Evolutionary conservation across 2,329 filamentous ascomycete species (phyloP).

Genomic region (Colletotrichum sublineola): DNA sequence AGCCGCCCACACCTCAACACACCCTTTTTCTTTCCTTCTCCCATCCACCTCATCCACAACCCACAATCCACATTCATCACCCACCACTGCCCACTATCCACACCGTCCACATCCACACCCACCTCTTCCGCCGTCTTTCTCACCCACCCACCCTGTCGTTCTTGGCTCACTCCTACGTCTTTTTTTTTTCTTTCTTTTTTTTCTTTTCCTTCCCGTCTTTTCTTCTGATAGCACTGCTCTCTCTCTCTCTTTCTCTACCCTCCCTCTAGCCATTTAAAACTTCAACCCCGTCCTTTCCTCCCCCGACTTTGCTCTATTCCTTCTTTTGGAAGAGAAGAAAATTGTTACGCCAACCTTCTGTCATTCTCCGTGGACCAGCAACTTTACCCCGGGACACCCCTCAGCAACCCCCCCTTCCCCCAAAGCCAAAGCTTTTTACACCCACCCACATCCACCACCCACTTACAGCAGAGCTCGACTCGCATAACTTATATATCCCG

Average conservation of each 20-base stretch:
- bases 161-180: constrained; percentile 16
- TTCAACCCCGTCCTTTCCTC: constrained; percentile 40
- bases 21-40: constrained; percentile 17
- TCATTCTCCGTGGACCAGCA: constrained; percentile 35
- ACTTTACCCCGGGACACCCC: constrained; percentile 32
- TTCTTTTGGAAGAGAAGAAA: constrained; percentile 38
- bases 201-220: not conserved
- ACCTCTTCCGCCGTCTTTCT: constrained; percentile 13
- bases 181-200: constrained; percentile 19
- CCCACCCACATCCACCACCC: constrained; percentile 13
- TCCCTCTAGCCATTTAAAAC: constrained; percentile 39
- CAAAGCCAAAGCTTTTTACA: constrained; percentile 36
- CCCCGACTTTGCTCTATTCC: constrained; percentile 27
- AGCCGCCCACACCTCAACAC: constrained; percentile 11
- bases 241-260: constrained; percentile 7
- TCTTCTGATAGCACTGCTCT: constrained; percentile 17
- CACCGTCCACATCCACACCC: constrained; percentile 37
- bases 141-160: constrained; percentile 14
- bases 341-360: constrained; percentile 38
- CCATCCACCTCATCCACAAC: not conserved
- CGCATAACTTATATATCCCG: constrained; percentile 34
- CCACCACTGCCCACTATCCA: constrained; percentile 29
- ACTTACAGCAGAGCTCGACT: constrained; percentile 19
- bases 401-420: constrained; percentile 10
- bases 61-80: constrained; percentile 22